Base-by-base conservation (phyloP, 2,329 filamentous ascomycete species). In the Fusarium bactridioides region DNA sequence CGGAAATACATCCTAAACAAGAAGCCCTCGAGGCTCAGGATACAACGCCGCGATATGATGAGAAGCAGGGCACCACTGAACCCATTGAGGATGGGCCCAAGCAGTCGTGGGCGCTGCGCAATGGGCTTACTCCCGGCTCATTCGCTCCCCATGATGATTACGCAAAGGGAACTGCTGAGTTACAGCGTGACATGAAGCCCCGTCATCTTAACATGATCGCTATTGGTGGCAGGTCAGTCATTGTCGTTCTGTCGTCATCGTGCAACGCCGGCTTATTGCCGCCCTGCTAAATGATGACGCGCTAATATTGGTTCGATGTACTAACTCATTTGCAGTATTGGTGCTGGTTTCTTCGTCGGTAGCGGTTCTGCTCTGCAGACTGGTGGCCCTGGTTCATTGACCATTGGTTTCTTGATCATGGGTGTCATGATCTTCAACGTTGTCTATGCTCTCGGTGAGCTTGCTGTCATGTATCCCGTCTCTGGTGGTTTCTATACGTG, bases 311-410 rank as follows among this genome's bases (percentile, higher is more conserved):
- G 11, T 7, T 4, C 4, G n/a, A 19, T 33, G 45, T 55, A 15
- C 68, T 74, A 35, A 74, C 51, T 18, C 10, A 7, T 7, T 25
- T 31, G 5, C 18, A 74, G 71, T 69, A 90, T 90, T 50, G 88
- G 88, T 77, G 88, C 88, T 67, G 88, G 88, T 80, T 89, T 90
- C 83, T 90, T 89, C 79, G 88, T 90, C 69, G 87, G 88, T 75
- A 87, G 87, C 67, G 78, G 82, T 69, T 86, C 86, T 61, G 81
- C 90, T 18, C 70, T 76, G 12, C 62, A 70, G 21, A 70, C 73
- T 53, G 76, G 54, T 56, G 64, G 70, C 38, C 84, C 84, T 31
- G 84, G 78, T 4, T 83, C 82, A 51, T 74, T 86, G 13, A 74
- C 86, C 19, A 79, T 86, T 53, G 84, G 85, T 61, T 90, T 89